Conservation (phyloP, 305 asterid species). For the Nicotiana rustica region DNA sequence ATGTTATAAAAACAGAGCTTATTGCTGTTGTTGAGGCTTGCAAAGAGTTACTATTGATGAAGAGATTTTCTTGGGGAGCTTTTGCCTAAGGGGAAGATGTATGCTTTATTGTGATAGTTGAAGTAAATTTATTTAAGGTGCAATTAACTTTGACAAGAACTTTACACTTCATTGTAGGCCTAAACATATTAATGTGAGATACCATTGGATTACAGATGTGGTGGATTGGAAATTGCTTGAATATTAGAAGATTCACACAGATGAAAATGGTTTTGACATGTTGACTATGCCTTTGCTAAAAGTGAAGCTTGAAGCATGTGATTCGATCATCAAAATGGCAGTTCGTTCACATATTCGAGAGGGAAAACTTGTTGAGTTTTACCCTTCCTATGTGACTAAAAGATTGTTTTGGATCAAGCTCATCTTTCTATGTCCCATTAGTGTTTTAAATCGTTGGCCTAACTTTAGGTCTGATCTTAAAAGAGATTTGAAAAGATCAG, state of each 20-base stretch:
- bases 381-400: neutral
- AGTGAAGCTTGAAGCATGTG: neutral
- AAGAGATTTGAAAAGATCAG: neutral
- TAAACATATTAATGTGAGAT: neutral
- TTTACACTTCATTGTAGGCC: neutral
- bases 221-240: neutral
- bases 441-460: neutral
- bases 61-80: neutral
- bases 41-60: neutral
- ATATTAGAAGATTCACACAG: neutral
- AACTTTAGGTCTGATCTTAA: neutral
- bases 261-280: neutral
- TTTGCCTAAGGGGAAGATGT: neutral
- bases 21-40: neutral
- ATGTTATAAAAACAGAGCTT: neutral
- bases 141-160: neutral
- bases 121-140: neutral
- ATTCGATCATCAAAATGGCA: neutral
- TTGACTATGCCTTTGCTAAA: neutral
- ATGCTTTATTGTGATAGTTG: neutral
- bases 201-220: constrained; percentile 18
- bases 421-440: too few relatives aligned
- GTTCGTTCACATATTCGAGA: neutral
- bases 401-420: too few relatives aligned
- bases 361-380: neutral